Evolutionary conservation across 768 basidiomycete species (phyloP), one percentile per base, ranked within the genome.

Genomic region (Roridomyces roridus): DNA sequence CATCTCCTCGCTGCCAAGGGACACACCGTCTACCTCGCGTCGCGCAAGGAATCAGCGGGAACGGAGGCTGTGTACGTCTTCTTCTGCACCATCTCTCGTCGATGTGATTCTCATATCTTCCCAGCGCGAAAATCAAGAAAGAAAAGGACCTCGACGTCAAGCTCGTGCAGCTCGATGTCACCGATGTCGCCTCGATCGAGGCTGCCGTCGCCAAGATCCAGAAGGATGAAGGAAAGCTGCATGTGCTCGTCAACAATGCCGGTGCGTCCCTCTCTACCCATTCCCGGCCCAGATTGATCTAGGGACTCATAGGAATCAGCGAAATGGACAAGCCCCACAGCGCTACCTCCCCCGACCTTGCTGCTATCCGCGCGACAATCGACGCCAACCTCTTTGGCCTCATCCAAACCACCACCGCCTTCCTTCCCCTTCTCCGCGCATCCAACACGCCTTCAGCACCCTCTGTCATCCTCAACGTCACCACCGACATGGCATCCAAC

Each of bases 201-300:
- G 67, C 71, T 11, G 76, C 79, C 0, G 72, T 68, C 45, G 66
- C 70, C 1, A 54, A 51, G 21, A 75, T 81, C 31, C 73, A 77
- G 51, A 67, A 70, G 17, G 69, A 65, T 2, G 77, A 79, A 55
- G 80, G 80, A 1, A 70, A 67, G 18, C 69, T 81, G 41, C 78
- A 81, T 59, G 74, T 78, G 5, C 70, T 81, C 28, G 74, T 81
- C 45, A 79, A 80, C 66, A 80, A 79, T 42, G 78, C 77, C 36
- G 78, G 76, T 65, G 65, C 57, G 65, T 41, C 1, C 23, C 24
- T 40, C 44, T 20, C 20, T 40, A 11, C 31, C n/a, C n/a, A n/a
- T n/a, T n/a, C n/a, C n/a, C n/a, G n/a, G n/a, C n/a, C n/a, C n/a
- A n/a, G n/a, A n/a, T n/a, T n/a, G n/a, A n/a, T n/a, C n/a, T n/a